Base-by-base conservation (phyloP, 257 asterid genomes). In the Mitragyna speciosa region DNA sequence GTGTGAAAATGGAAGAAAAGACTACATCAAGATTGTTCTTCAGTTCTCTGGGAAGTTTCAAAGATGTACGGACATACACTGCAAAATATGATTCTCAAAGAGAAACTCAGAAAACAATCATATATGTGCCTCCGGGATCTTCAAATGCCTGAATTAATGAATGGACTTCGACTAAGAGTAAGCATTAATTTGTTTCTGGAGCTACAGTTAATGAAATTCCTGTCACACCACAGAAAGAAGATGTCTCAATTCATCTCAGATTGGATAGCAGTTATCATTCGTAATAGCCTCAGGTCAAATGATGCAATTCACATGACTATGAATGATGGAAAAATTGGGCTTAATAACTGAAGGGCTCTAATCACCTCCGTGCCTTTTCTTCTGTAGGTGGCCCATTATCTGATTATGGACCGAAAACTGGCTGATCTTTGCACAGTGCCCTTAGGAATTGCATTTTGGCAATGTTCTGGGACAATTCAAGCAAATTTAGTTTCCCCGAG, bases 31-130 rank as follows among this genome's bases (percentile, higher is more conserved):
- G 79, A 64, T 79, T 75, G 54, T 64, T 86, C 30, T 31, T 43
- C 83, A 78, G 77, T 71, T 61, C 73, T 82, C 52, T 69, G 20
- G 88, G 85, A 85, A 80, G 90, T 89, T 81, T 79, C 59, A 82
- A 81, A 85, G 87, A 83, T 82, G 3, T 81, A 19, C n/a, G n/a
- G 72, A 45, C 69, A 74, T 75, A 87, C 73, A 83, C 81, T 77
- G 81, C 70, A 10, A 78, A 80, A 45, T 66, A 81, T 43, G 81
- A 76, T 63, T 70, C 85, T 16, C 73, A 70, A 72, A 80, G 74
- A 61, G 75, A 83, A 76, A 70, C 78, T 81, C 83, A 82, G 84
- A 88, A 82, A 48, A 76, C 81, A n/a, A 31, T 73, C 76, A 85
- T 75, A 82, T 70, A 73, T 43, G 65, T 48, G 69, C 20, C 56